Base-by-base conservation (phyloP, 2,329 filamentous ascomycete species). In the Xylogone sp. region DNA sequence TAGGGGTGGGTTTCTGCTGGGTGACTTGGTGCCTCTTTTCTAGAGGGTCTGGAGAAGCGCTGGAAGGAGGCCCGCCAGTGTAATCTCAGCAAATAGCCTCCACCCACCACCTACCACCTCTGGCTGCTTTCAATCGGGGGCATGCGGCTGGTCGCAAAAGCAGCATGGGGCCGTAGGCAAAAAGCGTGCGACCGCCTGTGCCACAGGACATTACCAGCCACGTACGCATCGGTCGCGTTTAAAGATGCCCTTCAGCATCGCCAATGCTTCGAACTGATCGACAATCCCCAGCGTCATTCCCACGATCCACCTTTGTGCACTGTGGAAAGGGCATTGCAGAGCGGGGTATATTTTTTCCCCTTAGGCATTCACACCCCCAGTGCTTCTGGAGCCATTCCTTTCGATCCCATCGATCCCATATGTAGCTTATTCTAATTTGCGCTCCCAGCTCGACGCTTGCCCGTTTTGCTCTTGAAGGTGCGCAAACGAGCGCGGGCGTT, bases 71-170 rank as follows among this genome's bases (percentile, higher is more conserved):
- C 6, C 5, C 24, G 8, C 5, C 8, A 16, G 6, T 18, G 13
- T 39, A 6, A 39, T 16, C 34, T 27, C 34, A 39, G 10, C 34
- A 18, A 39, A 39, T 18, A 39, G n/a, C 13, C 34, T 16, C 10
- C 34, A 39, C 13, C 10, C 34, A 39, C 34, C 27, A 31, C 13
- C 13, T 7, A 13, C 12, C 34, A 7, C n/a, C n/a, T 39, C n/a
- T 16, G 5, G 24, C 10, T 27, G 24, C 24, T 27, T 10, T 31
- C 8, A 13, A 31, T 13, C 27, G 13, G 8, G 27, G 27, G 27
- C 8, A 13, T 39, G 34, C 34, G 6, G n/a, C 13, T 13, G 4
- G 59, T 65, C 10, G 64, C 63, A 48, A 66, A 65, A 8, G 52
- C 39, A 46, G 59, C 59, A 34, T 50, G 45, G 2, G 55, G 27